A percentile compares a stretch with the other conserved stretches of the same genome.
These are phyloP conservation scores for Neurospora sp. DNA, from an alignment of 495 filamentous ascomycete species.

Conservation along the genomic window DNA sequence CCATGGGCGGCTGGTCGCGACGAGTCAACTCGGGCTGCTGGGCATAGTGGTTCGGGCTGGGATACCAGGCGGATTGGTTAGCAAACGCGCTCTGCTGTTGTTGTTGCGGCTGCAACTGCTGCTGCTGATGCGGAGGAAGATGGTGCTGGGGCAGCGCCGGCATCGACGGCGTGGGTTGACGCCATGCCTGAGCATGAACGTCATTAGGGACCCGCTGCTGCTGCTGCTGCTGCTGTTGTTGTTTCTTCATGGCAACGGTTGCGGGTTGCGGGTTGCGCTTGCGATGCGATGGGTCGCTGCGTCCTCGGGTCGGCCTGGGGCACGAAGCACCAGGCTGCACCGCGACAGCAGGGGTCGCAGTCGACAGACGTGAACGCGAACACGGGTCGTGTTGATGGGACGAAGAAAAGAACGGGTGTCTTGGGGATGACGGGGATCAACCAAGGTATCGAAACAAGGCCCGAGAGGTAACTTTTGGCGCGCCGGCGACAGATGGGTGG, in stretches of 20 bases:
- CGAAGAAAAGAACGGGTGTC: background rate
- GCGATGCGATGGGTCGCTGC: background rate
- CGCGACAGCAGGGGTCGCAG: slow-evolving; percentile 11
- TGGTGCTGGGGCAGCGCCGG: slow-evolving; percentile 21
- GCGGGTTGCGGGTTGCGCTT: background rate
- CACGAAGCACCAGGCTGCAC: slow-evolving; percentile 18
- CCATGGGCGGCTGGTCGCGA: slow-evolving; percentile 24
- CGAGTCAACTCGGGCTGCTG: slow-evolving; percentile 34
- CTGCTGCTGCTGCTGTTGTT: background rate
- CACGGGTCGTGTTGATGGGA: background rate
- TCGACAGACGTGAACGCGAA: background rate
- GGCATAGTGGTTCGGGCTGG: slow-evolving; percentile 19
- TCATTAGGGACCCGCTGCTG: slow-evolving; percentile 18
- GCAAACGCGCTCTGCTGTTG: slow-evolving; percentile 16
- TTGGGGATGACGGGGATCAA: background rate
- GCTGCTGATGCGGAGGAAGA: slow-evolving; percentile 12
- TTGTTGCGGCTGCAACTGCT: slow-evolving; percentile 6
- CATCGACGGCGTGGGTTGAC: slow-evolving; percentile 24
- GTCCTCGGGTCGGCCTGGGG: slow-evolving; percentile 19
- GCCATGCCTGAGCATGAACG: slow-evolving; percentile 23
- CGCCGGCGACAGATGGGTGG: background rate
- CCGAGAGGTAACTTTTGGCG: background rate
- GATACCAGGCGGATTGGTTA: slow-evolving; percentile 25
- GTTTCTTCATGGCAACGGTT: slow-evolving; percentile 20
- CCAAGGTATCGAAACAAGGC: background rate